Evolutionary conservation across 768 basidiomycete genomes (phyloP), one percentile per base, ranked within the genome.

Genomic region (Tephrocybe sp.): DNA sequence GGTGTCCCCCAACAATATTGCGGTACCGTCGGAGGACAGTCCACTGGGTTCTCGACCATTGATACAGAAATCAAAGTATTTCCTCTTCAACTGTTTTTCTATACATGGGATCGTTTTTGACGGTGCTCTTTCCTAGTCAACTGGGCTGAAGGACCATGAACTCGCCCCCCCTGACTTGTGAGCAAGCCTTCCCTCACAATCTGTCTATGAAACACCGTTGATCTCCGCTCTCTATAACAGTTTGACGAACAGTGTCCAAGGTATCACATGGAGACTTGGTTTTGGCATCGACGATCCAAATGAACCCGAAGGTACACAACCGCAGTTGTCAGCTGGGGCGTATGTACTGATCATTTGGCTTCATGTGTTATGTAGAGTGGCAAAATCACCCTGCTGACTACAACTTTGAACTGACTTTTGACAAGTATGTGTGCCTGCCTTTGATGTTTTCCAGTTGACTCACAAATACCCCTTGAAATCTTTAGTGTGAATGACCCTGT

Each of bases 1-100:
- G 72, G 65, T 41, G 65, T 75, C 11, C 64, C 63, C 23, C 82
- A 83, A 59, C 72, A 83, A 54, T 84, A 82, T 59, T 82, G 80
- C 51, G 82, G 83, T n/a, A 77, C 75, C 35, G 82, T 84, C 23
- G 82, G 81, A 7, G 82, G 82, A 0, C 79, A 85, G 65, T 81
- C 79, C 3, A 76, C 76, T 3, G 75, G 75, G 49, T 85, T 78
- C 61, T 70, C 76, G 0, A 74, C 69, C n/a, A 78, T 85, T 9
- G 80, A 84, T 58, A 80, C 79, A 8, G 76, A 83, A 61, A 71
- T 83, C 54, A 83, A 82, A 71, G 75, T 73, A 48, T 26, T 60
- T 39, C 12, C 17, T 14, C 26, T 26, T 7, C 26, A 26, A 26
- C 26, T 26, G 26, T 26, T 7, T 26, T 26, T 26, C 26, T 26